These are phyloP conservation scores for Populus davidiana DNA, from an alignment of 345 rosid species.

Conservation along the genomic window DNA sequence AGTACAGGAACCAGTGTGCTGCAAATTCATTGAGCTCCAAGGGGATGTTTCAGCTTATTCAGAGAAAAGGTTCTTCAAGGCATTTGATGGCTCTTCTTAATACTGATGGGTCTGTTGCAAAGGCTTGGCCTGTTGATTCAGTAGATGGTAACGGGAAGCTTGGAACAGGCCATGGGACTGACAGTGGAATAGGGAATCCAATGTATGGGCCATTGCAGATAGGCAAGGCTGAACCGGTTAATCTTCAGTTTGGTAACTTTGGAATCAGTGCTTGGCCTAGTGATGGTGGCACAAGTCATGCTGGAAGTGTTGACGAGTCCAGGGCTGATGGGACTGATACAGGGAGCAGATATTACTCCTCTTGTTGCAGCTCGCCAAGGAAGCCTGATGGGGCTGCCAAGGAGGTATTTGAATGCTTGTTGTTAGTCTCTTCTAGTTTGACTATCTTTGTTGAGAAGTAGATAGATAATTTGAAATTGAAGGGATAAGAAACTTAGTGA, in stretches of 20 bases:
- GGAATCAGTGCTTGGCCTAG: constrained; percentile 99
- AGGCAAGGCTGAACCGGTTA: constrained; percentile 83
- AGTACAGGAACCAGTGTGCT: constrained; percentile 86
- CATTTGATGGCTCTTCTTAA: constrained; percentile 96
- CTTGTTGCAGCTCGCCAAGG: constrained; percentile 98
- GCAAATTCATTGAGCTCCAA: constrained; percentile 91
- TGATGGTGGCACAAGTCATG: constrained; percentile 88
- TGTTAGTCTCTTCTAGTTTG: neutral
- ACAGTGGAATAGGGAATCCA: constrained; percentile 52
- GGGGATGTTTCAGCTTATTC: constrained; percentile 97
- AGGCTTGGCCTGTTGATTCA: constrained; percentile 85
- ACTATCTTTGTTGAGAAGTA: neutral
- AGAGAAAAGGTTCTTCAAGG: constrained; percentile 92
- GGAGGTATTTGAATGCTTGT: constrained; percentile 54
- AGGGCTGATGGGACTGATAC: constrained; percentile 74
- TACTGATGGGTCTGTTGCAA: constrained; percentile 89
- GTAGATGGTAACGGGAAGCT: constrained; percentile 55
- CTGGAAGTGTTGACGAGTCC: constrained; percentile 85
- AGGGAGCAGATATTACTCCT: constrained; percentile 76
- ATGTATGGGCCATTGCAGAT: constrained; percentile 77
- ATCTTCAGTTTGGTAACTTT: constrained; percentile 91
- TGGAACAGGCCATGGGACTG: constrained; percentile 35
- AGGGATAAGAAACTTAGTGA: neutral
- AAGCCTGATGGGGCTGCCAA: constrained; percentile 77
- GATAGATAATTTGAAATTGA: neutral